These are phyloP conservation scores for Chernovozyma sophiae-reginae DNA, from an alignment of 1,139 yeast genomes.

Conservation along the genomic window DNA sequence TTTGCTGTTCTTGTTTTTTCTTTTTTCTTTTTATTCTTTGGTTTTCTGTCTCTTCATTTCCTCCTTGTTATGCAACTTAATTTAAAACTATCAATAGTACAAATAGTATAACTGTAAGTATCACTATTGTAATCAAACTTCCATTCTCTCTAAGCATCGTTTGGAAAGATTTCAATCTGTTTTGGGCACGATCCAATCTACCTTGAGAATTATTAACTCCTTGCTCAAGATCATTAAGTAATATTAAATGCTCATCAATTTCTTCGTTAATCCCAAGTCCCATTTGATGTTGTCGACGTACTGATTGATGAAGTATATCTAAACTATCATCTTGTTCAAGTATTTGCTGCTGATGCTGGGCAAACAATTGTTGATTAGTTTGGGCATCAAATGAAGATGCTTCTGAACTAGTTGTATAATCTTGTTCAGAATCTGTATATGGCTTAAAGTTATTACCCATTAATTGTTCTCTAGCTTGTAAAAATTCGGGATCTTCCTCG, in stretches of 20 bases:
- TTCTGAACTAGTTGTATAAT: constrained; percentile 5
- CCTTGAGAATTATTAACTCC: constrained; percentile 56
- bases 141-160: constrained; percentile 64
- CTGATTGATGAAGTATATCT: constrained; percentile 54
- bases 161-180: constrained; percentile 52
- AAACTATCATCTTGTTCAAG: constrained; percentile 62
- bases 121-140: constrained; percentile 65
- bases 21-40: no score
- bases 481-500: constrained; percentile 12
- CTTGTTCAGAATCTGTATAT: constrained; percentile 38
- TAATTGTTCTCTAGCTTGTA: constrained; percentile 16
- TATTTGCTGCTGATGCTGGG: constrained; percentile 64
- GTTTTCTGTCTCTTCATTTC: no score
- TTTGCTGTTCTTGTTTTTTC: no score
- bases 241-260: constrained; percentile 61
- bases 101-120: constrained; percentile 55
- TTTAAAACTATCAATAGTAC: constrained; percentile 57
- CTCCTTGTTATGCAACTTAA: no score
- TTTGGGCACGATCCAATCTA: constrained; percentile 52
- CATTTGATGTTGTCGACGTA: constrained; percentile 61
- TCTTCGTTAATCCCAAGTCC: constrained; percentile 65
- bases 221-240: constrained; percentile 66
- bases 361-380: constrained; percentile 53
- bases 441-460: constrained; percentile 29
- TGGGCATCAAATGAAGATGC: constrained; percentile 21